These are phyloP conservation scores for Melastoma candidum DNA, from an alignment of 441 rosid genomes.

Conservation along the genomic window DNA sequence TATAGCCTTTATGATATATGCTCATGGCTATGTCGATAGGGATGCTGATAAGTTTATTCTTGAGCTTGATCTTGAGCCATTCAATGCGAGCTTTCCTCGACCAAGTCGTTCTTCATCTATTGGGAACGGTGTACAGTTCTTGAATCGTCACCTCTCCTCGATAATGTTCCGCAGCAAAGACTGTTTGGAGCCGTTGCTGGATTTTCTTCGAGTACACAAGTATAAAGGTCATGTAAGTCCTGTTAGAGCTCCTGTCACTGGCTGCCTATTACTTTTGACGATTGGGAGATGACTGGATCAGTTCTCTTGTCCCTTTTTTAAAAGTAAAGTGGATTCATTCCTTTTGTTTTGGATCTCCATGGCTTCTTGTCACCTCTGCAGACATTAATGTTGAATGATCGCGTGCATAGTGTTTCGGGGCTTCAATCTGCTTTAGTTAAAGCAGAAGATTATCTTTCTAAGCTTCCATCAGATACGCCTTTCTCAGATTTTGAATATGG, in stretches of 20 bases:
- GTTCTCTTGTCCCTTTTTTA: too few species aligned
- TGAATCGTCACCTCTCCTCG: constrained; percentile 93
- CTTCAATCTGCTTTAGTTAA: constrained; percentile 60
- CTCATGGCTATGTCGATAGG: constrained; percentile 20
- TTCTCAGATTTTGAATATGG: constrained; percentile 63
- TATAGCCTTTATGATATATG: not conserved
- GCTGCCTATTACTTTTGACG: too few species aligned
- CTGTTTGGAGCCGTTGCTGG: constrained; percentile 72
- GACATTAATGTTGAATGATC: constrained; percentile 93
- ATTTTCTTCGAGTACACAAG: constrained; percentile 74
- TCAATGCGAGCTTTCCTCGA: constrained; percentile 76
- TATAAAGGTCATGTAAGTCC: constrained; percentile 81
- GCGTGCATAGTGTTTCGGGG: constrained; percentile 47
- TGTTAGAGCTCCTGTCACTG: not conserved
- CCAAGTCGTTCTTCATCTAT: constrained; percentile 85
- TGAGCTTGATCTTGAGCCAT: constrained; percentile 96
- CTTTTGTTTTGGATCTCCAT: constrained; percentile 6
- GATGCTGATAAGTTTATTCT: constrained; percentile 38
- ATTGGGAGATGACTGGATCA: too few species aligned
- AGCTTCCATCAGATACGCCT: constrained; percentile 56
- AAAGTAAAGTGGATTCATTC: not conserved
- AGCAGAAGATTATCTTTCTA: constrained; percentile 84
- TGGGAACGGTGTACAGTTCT: constrained; percentile 96
- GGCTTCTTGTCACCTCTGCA: constrained; percentile 21
- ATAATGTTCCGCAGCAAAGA: constrained; percentile 88